A percentile compares a stretch with the other conserved stretches of the same genome.
Evolutionary conservation across 441 rosid genomes (phyloP).

Genomic region (Adansonia rubrostipa): DNA sequence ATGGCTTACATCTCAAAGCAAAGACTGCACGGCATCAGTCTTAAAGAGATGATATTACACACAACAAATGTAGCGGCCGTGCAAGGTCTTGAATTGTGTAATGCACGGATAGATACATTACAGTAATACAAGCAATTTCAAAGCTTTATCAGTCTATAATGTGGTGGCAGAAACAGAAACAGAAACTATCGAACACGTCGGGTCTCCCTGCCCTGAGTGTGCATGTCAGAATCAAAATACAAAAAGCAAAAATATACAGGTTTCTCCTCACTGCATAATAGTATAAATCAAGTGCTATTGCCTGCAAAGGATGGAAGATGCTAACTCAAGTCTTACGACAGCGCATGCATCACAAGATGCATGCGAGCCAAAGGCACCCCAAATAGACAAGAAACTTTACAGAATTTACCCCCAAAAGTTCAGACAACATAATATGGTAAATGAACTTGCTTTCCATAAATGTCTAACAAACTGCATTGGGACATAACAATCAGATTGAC

Average conservation of each 20-base stretch:
- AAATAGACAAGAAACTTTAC: background rate
- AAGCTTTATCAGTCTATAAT: background rate
- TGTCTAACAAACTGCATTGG: background rate
- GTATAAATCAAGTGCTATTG: background rate
- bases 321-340: background rate
- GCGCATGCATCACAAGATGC: background rate
- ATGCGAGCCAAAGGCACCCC: background rate
- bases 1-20: background rate
- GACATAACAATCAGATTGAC: background rate
- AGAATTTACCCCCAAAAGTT: background rate
- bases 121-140: background rate
- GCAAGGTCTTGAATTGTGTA: background rate
- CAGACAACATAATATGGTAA: conserved; percentile 1
- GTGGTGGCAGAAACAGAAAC: background rate
- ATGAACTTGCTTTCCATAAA: background rate
- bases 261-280: background rate
- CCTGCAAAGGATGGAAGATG: background rate
- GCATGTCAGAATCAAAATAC: background rate
- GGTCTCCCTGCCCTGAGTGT: background rate
- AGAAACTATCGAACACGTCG: background rate
- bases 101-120: background rate
- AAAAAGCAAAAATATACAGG: background rate
- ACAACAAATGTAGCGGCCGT: background rate
- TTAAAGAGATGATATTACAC: background rate
- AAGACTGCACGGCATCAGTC: background rate